These are phyloP conservation scores for Boletellus ananas DNA, from an alignment of 768 basidiomycete species.

Conservation along the genomic window DNA sequence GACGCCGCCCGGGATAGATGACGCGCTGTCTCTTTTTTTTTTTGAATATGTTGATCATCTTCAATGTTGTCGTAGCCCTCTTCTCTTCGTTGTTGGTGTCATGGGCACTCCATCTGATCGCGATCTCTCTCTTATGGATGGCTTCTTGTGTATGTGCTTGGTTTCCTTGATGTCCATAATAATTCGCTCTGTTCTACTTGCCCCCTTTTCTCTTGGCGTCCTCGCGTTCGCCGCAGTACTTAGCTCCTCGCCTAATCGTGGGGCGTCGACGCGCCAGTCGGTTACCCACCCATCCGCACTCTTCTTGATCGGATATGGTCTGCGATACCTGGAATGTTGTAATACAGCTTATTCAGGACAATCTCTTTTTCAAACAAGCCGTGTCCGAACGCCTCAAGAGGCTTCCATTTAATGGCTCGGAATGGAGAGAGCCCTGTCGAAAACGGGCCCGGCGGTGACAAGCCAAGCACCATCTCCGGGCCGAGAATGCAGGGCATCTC, in stretches of 20 bases:
- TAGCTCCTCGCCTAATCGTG: constrained; percentile 24
- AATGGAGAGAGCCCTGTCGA: neutral
- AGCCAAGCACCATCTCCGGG: no score
- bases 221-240: constrained; percentile 19
- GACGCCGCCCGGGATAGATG: constrained; percentile 22
- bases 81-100: constrained; percentile 2
- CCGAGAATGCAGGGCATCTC: no score
- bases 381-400: no score
- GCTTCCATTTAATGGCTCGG: constrained; percentile 16
- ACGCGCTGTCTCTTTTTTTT: constrained; percentile 21
- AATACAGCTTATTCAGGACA: constrained; percentile 33
- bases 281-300: constrained; percentile 1
- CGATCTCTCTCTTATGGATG: constrained; percentile 14
- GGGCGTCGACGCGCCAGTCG: constrained; percentile 14
- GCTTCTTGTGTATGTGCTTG: constrained; percentile 17
- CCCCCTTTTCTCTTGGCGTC: constrained; percentile 6
- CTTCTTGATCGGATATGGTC: constrained; percentile 30
- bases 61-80: constrained; percentile 20
- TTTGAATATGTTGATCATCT: constrained; percentile 35
- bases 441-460: neutral
- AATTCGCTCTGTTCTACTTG: neutral
- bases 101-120: constrained; percentile 7
- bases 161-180: no score
- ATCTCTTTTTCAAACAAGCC: no score
- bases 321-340: constrained; percentile 38